Evolutionary conservation across 2,329 filamentous ascomycete species (phyloP), one percentile per base, ranked within the genome.

Genomic region (Nectriaceae sp.): DNA sequence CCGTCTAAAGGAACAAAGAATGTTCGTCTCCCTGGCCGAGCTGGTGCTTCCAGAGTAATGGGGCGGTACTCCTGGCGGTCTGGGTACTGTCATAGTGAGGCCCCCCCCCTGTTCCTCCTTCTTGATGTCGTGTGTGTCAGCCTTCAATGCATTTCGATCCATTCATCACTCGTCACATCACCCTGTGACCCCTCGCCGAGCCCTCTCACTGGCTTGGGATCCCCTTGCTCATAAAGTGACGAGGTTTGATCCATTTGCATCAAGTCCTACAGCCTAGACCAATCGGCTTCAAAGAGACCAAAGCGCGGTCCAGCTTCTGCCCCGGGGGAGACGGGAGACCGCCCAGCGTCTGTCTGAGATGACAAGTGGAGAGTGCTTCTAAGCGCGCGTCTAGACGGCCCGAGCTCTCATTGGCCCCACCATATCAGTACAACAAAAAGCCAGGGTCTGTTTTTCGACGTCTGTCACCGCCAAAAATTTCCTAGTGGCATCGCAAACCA

Each of bases 321-420:
- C 21, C 20, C 35, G n/a, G 40, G 18, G 21, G 40, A 33, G 21
- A 33, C 24, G 18, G 47, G 44, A 24, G n/a, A n/a, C n/a, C 24
- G 13, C 6, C 24, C 24, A 29, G 24, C 24, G 24, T 13, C 24
- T 29, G 24, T 29, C 24, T 6, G 6, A 13, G 24, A 29, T 13
- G n/a, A n/a, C n/a, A n/a, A n/a, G 13, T 29, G 24, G 24, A 50
- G 42, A 31, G 42, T 43, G 33, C 48, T 46, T 50, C 46, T 60
- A 65, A 65, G 62, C 62, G 62, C 62, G 62, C 62, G 62, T 64
- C 51, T 64, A 65, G 38, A 37, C 16, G 21, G 11, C 4, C 11
- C 15, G 16, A 36, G 3, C 20, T 52, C 43, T 26, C 29, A 52
- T 52, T 54, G 55, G 50, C 20, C 50, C 46, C 46, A 43, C 49